Evolutionary conservation across 2,329 filamentous ascomycete species (phyloP), one percentile per base, ranked within the genome.

Genomic region (Cladobotryum protrusum): DNA sequence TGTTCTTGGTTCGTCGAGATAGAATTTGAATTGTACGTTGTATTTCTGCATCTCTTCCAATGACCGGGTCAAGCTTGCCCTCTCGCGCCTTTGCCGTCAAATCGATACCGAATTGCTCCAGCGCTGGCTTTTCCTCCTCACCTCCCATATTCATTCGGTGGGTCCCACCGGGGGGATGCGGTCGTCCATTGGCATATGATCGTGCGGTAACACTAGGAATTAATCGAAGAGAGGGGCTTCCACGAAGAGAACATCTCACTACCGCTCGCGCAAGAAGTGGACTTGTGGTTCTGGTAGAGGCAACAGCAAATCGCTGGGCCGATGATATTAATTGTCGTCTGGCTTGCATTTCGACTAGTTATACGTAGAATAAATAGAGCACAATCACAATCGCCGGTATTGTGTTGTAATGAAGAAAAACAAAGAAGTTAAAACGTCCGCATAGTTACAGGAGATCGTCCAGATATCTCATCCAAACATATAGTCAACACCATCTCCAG

Each of bases 1-100:
- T 95, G 62, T 96, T 97, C 69, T 97, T 97, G 7, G 93, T 97
- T 53, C 93, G 78, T 55, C 93, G 78, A 14, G 91, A 96, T 1
- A 99, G 72, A 11, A 99, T 87, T 63, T 97, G 93, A 52, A 97
- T 96, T 0, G 91, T 96, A 45, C 93, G 79, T 63, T 96, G 89
- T 47, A 97, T 96, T 66, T 96, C 93, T 5, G 81, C 76, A 61
- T 96, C 91, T 66, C 93, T 80, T 17, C 93, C 93, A 62, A 99
- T 97, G 13, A 97, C 92, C 0, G 93, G 93, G 63, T 99, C 93
- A 3, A 99, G 77, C 64, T 96, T 96, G 37, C 93, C 93, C 44
- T 87, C 86, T 65, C 80, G 87, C 17, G 93, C 93, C 60, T 81
- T 82, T 12, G 82, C 87, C 2, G 93, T 97, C 47, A 99, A 75